Evolutionary conservation across 1,139 yeast genomes (phyloP).

Genomic region (Saccharomyces hybrid): DNA sequence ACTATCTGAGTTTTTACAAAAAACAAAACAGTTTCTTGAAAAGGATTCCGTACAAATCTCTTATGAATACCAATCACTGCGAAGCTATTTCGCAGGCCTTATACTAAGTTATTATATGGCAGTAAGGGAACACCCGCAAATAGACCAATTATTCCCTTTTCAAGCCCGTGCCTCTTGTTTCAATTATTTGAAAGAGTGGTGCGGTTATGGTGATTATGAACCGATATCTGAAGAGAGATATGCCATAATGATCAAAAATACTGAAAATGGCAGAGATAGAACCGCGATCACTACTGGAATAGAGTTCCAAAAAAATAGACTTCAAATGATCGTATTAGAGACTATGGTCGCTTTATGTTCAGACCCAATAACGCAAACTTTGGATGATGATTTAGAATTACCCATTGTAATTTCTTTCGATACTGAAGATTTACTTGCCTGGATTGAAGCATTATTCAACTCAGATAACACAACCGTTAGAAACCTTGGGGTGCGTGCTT

Average conservation of each 20-base stretch:
- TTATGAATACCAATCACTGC: constrained; percentile 64
- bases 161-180: constrained; percentile 81
- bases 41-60: constrained; percentile 52
- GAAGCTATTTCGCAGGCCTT: constrained; percentile 75
- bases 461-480: constrained; percentile 54
- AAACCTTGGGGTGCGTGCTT: constrained; percentile 63
- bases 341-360: constrained; percentile 79
- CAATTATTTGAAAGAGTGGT: constrained; percentile 84
- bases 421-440: constrained; percentile 54
- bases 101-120: constrained; percentile 61
- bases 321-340: constrained; percentile 66
- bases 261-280: constrained; percentile 39
- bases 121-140: constrained; percentile 32
- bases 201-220: constrained; percentile 72
- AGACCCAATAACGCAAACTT: constrained; percentile 49
- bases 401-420: constrained; percentile 57
- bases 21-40: constrained; percentile 56
- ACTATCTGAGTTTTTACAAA: constrained; percentile 56
- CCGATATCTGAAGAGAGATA: constrained; percentile 62
- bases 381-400: constrained; percentile 35
- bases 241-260: constrained; percentile 45
- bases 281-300: constrained; percentile 49
- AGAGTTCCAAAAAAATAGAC: constrained; percentile 69
- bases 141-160: constrained; percentile 63
- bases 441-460: constrained; percentile 68